phyloP scores from a whole-genome alignment of 257 asterid genomes.

The Coffea eugenioides region DNA sequence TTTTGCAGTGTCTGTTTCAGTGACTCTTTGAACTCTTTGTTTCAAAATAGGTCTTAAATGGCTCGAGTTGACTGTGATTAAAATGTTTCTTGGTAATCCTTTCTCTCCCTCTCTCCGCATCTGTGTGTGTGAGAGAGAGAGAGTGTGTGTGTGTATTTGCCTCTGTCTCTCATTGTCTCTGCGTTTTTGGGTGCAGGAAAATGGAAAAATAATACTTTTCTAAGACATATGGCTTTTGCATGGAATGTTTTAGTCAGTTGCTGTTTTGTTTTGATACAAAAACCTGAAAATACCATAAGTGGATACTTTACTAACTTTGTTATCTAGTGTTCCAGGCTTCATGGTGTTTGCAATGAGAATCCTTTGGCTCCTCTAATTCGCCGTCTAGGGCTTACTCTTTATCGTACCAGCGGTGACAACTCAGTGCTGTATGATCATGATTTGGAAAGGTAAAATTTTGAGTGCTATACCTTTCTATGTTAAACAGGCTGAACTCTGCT shows the following conservation, averaged over 20 bases:
- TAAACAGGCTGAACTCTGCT: neutral
- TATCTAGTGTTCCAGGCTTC: conserved; percentile 58
- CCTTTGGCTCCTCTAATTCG: conserved; percentile 94
- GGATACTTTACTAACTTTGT: conserved; percentile 7
- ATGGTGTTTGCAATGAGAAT: conserved; percentile 98
- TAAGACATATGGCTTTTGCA: neutral
- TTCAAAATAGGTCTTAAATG: neutral
- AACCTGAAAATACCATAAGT: neutral
- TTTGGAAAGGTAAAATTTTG: conserved; percentile 68
- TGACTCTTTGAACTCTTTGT: neutral
- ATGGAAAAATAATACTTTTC: neutral
- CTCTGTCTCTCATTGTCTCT: neutral
- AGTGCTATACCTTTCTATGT: neutral
- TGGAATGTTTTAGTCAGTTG: neutral
- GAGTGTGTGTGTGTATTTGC: too few relatives aligned
- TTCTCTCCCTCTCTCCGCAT: neutral
- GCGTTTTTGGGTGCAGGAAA: neutral
- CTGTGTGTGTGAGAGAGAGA: too few relatives aligned
- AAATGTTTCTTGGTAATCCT: neutral
- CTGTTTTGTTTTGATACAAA: neutral
- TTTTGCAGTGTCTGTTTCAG: neutral
- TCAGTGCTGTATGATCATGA: conserved; percentile 96
- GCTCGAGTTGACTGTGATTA: neutral
- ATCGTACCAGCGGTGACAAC: conserved; percentile 95
- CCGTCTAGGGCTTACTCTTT: conserved; percentile 77